phyloP scores from a whole-genome alignment of 768 basidiomycete genomes.

The Mycena chlorophos region DNA sequence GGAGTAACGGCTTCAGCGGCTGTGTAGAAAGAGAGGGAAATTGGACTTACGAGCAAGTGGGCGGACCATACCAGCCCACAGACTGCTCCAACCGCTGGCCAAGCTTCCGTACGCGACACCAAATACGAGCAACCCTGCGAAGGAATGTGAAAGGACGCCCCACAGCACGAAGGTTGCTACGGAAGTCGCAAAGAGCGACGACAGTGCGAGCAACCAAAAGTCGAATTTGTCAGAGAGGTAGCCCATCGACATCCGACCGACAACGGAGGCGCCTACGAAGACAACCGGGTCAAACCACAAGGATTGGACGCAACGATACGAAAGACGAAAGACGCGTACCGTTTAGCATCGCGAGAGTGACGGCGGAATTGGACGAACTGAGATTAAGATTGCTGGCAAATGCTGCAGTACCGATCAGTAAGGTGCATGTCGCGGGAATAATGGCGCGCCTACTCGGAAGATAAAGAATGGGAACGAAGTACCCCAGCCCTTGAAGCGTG shows the following conservation, averaged over 20 bases:
- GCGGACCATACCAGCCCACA: conserved; percentile 29
- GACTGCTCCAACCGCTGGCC: conserved; percentile 30
- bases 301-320: neutral
- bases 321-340: conserved; percentile 12
- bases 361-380: conserved; percentile 23
- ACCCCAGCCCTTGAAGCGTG: conserved; percentile 1
- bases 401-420: too few species aligned
- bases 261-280: conserved; percentile 21
- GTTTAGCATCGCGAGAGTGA: conserved; percentile 28
- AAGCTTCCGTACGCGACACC: conserved; percentile 28
- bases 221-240: conserved; percentile 29
- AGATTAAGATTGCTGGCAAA: conserved; percentile 28
- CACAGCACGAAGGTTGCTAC: conserved; percentile 31
- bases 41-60: conserved; percentile 26
- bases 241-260: conserved; percentile 28
- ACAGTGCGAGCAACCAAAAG: conserved; percentile 23
- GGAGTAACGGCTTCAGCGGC: too few species aligned
- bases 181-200: conserved; percentile 21
- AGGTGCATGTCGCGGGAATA: neutral
- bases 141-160: conserved; percentile 29
- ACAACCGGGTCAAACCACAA: too few species aligned
- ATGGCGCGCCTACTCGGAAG: neutral
- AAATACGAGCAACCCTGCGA: conserved; percentile 28
- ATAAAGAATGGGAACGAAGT: conserved; percentile 1
- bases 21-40: too few species aligned